Percentiles rank a stretch among this genome's conserved stretches.
Evolutionary conservation across 1,284 basidiomycete genomes (phyloP).

Genomic region (Ganoderma lingzhi): DNA sequence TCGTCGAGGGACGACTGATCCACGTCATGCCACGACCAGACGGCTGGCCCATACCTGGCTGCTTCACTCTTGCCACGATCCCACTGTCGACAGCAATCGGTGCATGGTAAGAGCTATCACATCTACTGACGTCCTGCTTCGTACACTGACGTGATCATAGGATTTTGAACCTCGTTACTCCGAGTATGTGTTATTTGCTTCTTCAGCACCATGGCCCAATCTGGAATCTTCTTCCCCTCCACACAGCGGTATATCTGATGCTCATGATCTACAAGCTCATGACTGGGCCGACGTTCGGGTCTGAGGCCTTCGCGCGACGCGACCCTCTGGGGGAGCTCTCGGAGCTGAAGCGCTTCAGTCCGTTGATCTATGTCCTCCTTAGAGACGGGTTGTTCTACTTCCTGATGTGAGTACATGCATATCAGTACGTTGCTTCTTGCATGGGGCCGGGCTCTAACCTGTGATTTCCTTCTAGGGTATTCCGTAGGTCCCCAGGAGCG

Average conservation of each 20-base stretch:
- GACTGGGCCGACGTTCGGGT: not conserved
- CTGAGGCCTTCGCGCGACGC: not conserved
- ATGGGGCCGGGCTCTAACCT: not conserved
- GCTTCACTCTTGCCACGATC: not conserved
- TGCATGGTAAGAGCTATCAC: not conserved
- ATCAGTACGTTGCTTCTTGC: not conserved
- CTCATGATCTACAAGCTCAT: not conserved
- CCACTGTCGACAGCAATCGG: not conserved
- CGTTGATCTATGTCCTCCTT: not conserved
- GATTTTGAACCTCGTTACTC: not conserved
- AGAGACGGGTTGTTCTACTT: not conserved
- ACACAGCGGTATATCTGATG: not conserved
- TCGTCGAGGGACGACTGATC: not conserved
- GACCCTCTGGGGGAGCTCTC: not conserved
- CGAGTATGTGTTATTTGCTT: not conserved
- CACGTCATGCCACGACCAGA: not conserved
- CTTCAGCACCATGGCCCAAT: not conserved
- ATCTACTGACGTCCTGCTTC: not conserved
- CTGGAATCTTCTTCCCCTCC: not conserved
- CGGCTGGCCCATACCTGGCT: not conserved
- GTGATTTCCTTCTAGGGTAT: not conserved
- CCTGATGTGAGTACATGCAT: not conserved
- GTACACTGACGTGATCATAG: not conserved
- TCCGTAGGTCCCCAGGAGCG: not conserved
- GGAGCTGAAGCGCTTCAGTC: not conserved